These are phyloP conservation scores for Haplosporangium gracile DNA, from an alignment of 192 early-diverging fungal species.

Conservation along the genomic window DNA sequence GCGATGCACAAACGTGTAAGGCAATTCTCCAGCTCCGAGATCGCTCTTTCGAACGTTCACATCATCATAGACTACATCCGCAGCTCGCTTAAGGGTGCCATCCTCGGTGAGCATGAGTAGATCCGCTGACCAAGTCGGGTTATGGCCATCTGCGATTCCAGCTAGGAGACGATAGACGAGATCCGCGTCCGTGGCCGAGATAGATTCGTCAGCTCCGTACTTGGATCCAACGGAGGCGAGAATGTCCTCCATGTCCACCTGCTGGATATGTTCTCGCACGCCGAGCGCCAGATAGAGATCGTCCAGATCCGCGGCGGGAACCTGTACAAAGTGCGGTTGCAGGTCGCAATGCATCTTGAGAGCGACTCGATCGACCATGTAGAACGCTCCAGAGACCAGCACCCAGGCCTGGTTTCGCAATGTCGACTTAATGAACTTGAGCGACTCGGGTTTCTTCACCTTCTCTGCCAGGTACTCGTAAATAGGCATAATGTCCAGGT, in stretches of 20 bases:
- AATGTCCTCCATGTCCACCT: slow-evolving; percentile 12
- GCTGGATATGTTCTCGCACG: slow-evolving; percentile 3
- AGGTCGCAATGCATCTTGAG: slow-evolving; percentile 13
- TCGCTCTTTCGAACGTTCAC: background rate
- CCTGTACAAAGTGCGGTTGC: slow-evolving; percentile 21
- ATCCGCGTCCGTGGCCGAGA: slow-evolving; percentile 10
- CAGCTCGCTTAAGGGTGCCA: background rate
- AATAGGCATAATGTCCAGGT: background rate
- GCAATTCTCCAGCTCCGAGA: background rate
- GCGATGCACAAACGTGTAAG: slow-evolving; percentile 11
- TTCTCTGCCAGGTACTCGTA: slow-evolving; percentile 3
- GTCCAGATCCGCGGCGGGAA: background rate
- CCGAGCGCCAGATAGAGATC: slow-evolving; percentile 25
- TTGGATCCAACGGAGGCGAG: background rate
- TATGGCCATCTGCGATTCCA: background rate
- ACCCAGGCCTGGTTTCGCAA: slow-evolving; percentile 13
- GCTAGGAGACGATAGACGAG: slow-evolving; percentile 14
- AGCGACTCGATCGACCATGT: slow-evolving; percentile 11
- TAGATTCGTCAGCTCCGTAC: background rate
- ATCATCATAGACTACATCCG: slow-evolving; percentile 37
- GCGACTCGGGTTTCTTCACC: background rate
- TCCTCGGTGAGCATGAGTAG: slow-evolving; percentile 16
- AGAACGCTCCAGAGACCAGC: slow-evolving; percentile 7
- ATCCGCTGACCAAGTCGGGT: background rate
- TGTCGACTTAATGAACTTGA: background rate